Conservation (phyloP, 805 yeast species). For the Kodamaea leandrae region DNA sequence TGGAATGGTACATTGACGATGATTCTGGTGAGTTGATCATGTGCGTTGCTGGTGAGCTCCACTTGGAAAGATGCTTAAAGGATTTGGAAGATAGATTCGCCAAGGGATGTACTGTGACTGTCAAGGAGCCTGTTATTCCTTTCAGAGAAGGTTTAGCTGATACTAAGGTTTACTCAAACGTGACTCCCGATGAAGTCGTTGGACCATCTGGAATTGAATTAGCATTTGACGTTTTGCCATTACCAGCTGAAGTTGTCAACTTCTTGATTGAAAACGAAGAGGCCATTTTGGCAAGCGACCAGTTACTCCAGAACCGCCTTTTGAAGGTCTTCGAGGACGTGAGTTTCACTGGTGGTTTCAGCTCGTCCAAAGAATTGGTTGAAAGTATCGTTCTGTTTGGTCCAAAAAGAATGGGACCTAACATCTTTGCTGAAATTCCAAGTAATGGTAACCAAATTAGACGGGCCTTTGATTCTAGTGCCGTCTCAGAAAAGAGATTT, state of each 20-base stretch:
- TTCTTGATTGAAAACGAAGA: conserved; percentile 48
- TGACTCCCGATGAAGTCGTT: conserved; percentile 40
- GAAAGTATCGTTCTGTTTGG: conserved; percentile 62
- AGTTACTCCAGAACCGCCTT: conserved; percentile 14
- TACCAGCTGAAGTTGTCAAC: conserved; percentile 49
- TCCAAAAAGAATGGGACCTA: conserved; percentile 73
- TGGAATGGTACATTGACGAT: conserved; percentile 72
- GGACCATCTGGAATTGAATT: conserved; percentile 35
- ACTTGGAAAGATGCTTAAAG: conserved; percentile 88
- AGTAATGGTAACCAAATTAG: conserved; percentile 26
- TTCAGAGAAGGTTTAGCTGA: conserved; percentile 80
- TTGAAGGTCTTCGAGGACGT: conserved; percentile 12
- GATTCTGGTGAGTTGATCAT: conserved; percentile 92
- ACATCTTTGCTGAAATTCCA: conserved; percentile 60
- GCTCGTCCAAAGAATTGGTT: conserved; percentile 19
- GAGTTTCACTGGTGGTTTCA: conserved; percentile 25
- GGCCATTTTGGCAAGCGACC: not conserved
- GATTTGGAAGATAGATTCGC: conserved; percentile 92
- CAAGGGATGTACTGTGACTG: conserved; percentile 71
- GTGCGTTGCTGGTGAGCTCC: conserved; percentile 96
- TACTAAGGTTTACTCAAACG: conserved; percentile 39
- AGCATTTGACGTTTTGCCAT: conserved; percentile 56
- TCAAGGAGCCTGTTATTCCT: conserved; percentile 92
- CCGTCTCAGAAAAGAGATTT: conserved; percentile 23
- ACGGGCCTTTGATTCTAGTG: conserved; percentile 20